Base-by-base conservation (phyloP, 2,329 filamentous ascomycete genomes). In the Penicillium sp. region DNA sequence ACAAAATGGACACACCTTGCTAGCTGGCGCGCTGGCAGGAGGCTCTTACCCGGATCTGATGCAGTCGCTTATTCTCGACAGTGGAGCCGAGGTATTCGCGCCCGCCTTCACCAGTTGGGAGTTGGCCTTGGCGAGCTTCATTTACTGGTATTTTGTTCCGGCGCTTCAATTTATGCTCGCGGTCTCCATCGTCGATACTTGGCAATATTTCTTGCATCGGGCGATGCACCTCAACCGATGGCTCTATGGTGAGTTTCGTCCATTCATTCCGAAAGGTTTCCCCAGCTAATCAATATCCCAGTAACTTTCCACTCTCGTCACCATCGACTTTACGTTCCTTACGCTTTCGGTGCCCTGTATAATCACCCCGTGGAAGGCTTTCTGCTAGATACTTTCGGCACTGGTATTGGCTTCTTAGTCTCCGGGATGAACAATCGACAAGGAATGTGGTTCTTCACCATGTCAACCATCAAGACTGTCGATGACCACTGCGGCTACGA, bases 191-290 rank as follows among this genome's bases (percentile, higher is more conserved):
- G 84, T 98, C 65, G 95, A 99, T 77, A 95, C 92, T 45, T 99
- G 95, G 95, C 93, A 99, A 74, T 99, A 99, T 79, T 96, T 97
- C 78, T 83, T 93, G 68, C 95, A 99, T 77, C 91, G 95, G 39
- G 85, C 89, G 56, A 99, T 99, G 95, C 95, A 99, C 78, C 83
- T 95, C 80, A 97, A 98, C 80, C 93, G 90, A 76, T 98, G 91
- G 90, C 84, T 99, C 66, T 98, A 98, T 81, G 89, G 91, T 95
- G 82, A 76, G 90, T 84, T 49, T 21, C 44, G 8, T 9, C 16
- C 19, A 45, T 43, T 46, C 5, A 19, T 29, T 26, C 46, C 10
- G 5, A n/a, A 21, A 22, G 19, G 19, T 4, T 11, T 22, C 19
- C 35, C 11, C 19, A 60, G 29, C 59, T 70, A 46, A 66, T 52